These are phyloP conservation scores for Rhynchosporium graminicola DNA, from an alignment of 2,329 filamentous ascomycete species.

Conservation along the genomic window DNA sequence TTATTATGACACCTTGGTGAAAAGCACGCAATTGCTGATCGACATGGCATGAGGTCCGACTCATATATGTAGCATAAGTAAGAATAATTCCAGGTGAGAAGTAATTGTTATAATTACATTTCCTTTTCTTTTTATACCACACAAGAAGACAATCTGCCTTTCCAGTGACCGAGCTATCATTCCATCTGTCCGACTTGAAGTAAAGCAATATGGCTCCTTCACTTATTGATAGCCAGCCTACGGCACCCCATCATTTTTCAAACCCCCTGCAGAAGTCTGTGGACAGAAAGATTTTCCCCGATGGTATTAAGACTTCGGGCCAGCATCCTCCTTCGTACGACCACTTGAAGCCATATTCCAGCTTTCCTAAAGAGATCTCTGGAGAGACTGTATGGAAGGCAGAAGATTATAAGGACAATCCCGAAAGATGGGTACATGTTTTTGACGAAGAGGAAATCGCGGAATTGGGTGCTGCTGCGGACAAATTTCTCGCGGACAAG, in stretches of 20 bases:
- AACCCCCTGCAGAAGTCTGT: slow-evolving; percentile 15
- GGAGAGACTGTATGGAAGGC: slow-evolving; percentile 72
- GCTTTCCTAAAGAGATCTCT: slow-evolving; percentile 70
- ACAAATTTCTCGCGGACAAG: slow-evolving; percentile 65
- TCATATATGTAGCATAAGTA: slow-evolving; percentile 4
- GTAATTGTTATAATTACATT: background rate
- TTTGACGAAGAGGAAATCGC: slow-evolving; percentile 67
- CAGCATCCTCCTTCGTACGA: slow-evolving; percentile 71
- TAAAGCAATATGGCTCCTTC: slow-evolving; percentile 17
- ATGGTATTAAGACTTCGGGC: slow-evolving; percentile 54
- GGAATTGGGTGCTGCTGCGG: slow-evolving; percentile 67
- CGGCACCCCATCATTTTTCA: slow-evolving; percentile 16
- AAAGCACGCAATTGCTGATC: slow-evolving; percentile 14
- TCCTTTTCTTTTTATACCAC: background rate
- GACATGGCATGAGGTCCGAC: background rate
- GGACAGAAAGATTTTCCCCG: slow-evolving; percentile 40
- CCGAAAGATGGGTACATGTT: slow-evolving; percentile 64
- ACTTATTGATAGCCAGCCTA: slow-evolving; percentile 16
- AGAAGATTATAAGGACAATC: slow-evolving; percentile 40
- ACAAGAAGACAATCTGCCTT: background rate
- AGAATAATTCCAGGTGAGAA: no score
- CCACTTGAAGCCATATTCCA: slow-evolving; percentile 63
- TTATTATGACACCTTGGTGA: slow-evolving; percentile 3
- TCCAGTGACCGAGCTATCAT: background rate
- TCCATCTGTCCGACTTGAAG: background rate